Base-by-base conservation (phyloP, 2,329 filamentous ascomycete species). In the Trichoderma cornu-damae region DNA sequence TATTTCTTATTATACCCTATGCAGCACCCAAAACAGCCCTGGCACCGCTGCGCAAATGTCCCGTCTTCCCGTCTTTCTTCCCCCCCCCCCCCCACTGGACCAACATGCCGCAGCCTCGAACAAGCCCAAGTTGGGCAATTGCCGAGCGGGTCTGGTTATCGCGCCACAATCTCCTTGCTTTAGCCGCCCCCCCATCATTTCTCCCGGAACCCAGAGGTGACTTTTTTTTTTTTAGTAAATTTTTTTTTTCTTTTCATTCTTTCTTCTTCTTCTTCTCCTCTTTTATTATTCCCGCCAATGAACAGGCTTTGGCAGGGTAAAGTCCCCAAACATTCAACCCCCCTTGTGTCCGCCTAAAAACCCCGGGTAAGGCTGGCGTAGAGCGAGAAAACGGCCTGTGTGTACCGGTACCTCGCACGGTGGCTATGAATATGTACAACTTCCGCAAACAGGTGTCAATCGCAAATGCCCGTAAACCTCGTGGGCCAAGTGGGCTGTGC, bases 161-260 rank as follows among this genome's bases (percentile, higher is more conserved):
- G 51, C 51, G 51, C 51, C 51, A 54, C 51, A n/a, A 46, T 30
- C 40, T 46, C 42, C 51, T n/a, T 54, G 51, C 51, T 54, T 54
- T 54, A 54, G 51, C 51, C 42, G 49, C 48, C 48, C 46, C 48
- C 46, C 48, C 48, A 40, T 38, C 6, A 16, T 35, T 34, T 44
- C 30, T 35, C n/a, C 30, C 6, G 16, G 30, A 7, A 48, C n/a
- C n/a, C n/a, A n/a, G n/a, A n/a, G n/a, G n/a, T n/a, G n/a, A n/a
- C n/a, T n/a, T n/a, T n/a, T n/a, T n/a, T n/a, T n/a, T n/a, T n/a
- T n/a, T n/a, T n/a, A n/a, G n/a, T n/a, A n/a, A n/a, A 12, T 26
- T 46, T 26, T n/a, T 46, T 16, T 18, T 14, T 18, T 24, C 30
- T 46, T 26, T 37, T 20, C 20, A 22, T 42, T 6, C 20, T 11